These are phyloP conservation scores for Priceomyces carsonii DNA, from an alignment of 805 yeast genomes.

Conservation along the genomic window DNA sequence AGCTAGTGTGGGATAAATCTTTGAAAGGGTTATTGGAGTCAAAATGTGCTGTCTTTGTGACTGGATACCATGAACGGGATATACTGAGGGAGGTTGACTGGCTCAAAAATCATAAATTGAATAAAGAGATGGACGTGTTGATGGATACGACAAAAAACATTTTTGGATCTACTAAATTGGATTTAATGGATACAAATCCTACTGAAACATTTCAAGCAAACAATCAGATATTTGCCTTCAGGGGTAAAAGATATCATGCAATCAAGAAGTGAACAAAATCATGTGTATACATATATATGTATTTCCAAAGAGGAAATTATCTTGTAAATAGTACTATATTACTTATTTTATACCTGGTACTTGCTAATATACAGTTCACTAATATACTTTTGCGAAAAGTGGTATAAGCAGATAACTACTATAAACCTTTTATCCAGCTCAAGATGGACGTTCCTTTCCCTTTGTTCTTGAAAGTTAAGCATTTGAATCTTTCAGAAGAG, in stretches of 20 bases:
- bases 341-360: background rate
- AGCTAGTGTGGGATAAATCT: slow-evolving; percentile 80
- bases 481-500: slow-evolving; percentile 7
- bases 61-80: slow-evolving; percentile 85
- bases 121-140: slow-evolving; percentile 76
- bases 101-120: slow-evolving; percentile 59
- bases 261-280: slow-evolving; percentile 30
- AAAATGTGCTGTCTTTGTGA: slow-evolving; percentile 87
- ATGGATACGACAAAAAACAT: slow-evolving; percentile 71
- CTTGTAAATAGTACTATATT: background rate
- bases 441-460: slow-evolving; percentile 22
- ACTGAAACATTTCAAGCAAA: slow-evolving; percentile 93
- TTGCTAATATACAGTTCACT: slow-evolving; percentile 1
- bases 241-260: slow-evolving; percentile 97
- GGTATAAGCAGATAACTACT: no score
- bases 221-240: slow-evolving; percentile 83
- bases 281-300: background rate
- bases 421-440: background rate
- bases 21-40: slow-evolving; percentile 87
- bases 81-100: slow-evolving; percentile 68
- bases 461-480: slow-evolving; percentile 11
- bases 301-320: background rate
- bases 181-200: slow-evolving; percentile 87
- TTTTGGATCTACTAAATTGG: slow-evolving; percentile 91
- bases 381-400: slow-evolving; percentile 1